Conservation (phyloP, 495 filamentous ascomycete genomes). For the Xylaria sp. region DNA sequence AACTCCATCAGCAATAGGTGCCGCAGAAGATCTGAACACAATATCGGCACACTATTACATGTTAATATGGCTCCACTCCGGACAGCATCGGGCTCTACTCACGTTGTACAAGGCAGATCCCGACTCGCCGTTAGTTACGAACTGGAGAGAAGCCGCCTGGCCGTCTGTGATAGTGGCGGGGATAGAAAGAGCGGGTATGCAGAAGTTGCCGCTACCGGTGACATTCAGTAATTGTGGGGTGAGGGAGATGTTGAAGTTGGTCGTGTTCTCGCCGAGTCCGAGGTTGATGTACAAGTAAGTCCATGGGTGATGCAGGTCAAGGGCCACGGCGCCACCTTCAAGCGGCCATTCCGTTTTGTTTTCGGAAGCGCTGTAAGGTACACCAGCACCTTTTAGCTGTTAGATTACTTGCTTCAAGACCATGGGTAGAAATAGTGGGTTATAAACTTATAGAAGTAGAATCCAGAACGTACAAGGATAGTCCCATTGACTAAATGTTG, state of each 20-base stretch:
- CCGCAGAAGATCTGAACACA: slow-evolving; percentile 57
- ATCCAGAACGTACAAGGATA: slow-evolving; percentile 60
- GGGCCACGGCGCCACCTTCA: slow-evolving; percentile 58
- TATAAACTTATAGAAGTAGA: slow-evolving; percentile 6
- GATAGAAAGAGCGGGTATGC: slow-evolving; percentile 56
- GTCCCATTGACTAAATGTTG: slow-evolving; percentile 58
- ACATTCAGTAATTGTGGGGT: slow-evolving; percentile 60
- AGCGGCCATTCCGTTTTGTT: slow-evolving; percentile 70
- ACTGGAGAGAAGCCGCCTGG: slow-evolving; percentile 58
- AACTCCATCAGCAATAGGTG: slow-evolving; percentile 42
- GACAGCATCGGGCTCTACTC: slow-evolving; percentile 35
- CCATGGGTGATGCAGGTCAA: slow-evolving; percentile 61
- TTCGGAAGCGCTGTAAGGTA: slow-evolving; percentile 52
- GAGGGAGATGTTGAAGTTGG: slow-evolving; percentile 67
- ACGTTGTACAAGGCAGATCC: slow-evolving; percentile 68
- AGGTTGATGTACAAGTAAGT: slow-evolving; percentile 69
- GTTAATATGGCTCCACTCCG: slow-evolving; percentile 6
- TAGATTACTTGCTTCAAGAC: slow-evolving; percentile 11
- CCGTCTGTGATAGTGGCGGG: slow-evolving; percentile 59
- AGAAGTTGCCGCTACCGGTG: slow-evolving; percentile 67
- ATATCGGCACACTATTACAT: slow-evolving; percentile 67
- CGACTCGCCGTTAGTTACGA: slow-evolving; percentile 57
- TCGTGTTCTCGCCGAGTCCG: slow-evolving; percentile 60
- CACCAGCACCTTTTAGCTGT: slow-evolving; percentile 57
- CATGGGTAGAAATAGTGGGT: slow-evolving; percentile 10